Evolutionary conservation across 306 rosid species (phyloP).

Genomic region (Vicia villosa): DNA sequence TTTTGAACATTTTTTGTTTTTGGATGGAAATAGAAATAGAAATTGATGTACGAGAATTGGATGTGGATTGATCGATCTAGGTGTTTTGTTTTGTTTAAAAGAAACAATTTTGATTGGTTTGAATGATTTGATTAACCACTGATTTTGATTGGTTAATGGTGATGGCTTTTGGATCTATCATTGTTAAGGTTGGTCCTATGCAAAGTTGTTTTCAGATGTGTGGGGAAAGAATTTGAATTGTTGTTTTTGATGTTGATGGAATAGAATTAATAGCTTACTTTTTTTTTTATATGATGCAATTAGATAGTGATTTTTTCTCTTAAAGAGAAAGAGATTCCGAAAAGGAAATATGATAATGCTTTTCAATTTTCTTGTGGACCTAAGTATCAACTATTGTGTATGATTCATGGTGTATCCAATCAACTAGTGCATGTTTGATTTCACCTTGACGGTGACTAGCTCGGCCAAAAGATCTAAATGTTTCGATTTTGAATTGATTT

Average conservation of each 20-base stretch:
- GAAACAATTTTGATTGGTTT: too few relatives aligned
- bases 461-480: background rate
- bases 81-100: background rate
- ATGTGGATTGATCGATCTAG: constrained; percentile 15
- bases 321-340: constrained; percentile 8
- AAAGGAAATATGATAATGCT: constrained; percentile 40
- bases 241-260: constrained; percentile 35
- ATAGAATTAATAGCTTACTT: background rate
- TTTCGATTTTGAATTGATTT: background rate
- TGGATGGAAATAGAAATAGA: background rate
- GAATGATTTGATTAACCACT: too few relatives aligned
- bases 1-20: background rate
- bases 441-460: too few relatives aligned
- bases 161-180: constrained; percentile 51
- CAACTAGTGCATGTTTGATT: background rate
- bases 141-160: constrained; percentile 26
- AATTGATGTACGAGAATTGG: background rate
- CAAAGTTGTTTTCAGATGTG: constrained; percentile 28
- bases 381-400: constrained; percentile 21
- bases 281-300: constrained; percentile 26
- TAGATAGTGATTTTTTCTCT: too few relatives aligned
- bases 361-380: constrained; percentile 14
- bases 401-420: constrained; percentile 24
- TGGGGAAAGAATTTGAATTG: constrained; percentile 35
- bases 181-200: constrained; percentile 24